A percentile compares a stretch with the other conserved stretches of the same genome.
Evolutionary conservation across 164 flowering plant genomes (phyloP).

Genomic region (Cinnamomum micranthum): DNA sequence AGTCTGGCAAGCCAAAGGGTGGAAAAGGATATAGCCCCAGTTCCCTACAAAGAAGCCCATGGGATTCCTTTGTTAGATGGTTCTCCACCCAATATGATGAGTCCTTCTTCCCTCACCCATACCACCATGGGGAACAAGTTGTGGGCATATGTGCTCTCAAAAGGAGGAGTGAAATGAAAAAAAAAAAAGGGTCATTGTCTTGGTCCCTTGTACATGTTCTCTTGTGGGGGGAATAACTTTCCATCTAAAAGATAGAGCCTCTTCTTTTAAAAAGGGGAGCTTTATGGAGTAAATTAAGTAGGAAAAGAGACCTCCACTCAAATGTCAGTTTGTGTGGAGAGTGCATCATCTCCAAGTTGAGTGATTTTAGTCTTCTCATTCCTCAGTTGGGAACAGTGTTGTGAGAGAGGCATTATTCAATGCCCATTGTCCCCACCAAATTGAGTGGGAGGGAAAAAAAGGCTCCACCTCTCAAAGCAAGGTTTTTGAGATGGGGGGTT

Average conservation of each 20-base stretch:
- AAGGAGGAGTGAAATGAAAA: constrained; percentile 27
- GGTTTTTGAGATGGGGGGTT: too few species aligned
- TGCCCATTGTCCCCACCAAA: too few species aligned
- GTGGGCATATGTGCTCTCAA: constrained; percentile 30
- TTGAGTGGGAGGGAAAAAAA: too few species aligned
- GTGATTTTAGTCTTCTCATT: too few species aligned
- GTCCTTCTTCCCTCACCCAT: constrained; percentile 8
- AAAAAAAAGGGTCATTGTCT: background rate
- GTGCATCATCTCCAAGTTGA: background rate
- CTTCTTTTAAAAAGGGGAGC: constrained; percentile 24
- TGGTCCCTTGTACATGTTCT: background rate
- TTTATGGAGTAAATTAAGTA: background rate
- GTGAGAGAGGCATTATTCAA: too few species aligned
- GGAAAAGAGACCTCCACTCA: background rate
- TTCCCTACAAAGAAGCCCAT: constrained; percentile 17
- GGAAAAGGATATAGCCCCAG: constrained; percentile 14
- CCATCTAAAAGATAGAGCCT: constrained; percentile 24
- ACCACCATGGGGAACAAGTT: constrained; percentile 22
- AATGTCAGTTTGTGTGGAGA: background rate
- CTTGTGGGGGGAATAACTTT: constrained; percentile 40
- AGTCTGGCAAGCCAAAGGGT: constrained; percentile 27
- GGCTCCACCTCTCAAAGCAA: too few species aligned
- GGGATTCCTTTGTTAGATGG: constrained; percentile 21
- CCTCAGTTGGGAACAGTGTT: too few species aligned
- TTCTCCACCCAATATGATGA: constrained; percentile 17